Conservation (phyloP, 1,284 basidiomycete species). For the Paramarasmius palmivorus region DNA sequence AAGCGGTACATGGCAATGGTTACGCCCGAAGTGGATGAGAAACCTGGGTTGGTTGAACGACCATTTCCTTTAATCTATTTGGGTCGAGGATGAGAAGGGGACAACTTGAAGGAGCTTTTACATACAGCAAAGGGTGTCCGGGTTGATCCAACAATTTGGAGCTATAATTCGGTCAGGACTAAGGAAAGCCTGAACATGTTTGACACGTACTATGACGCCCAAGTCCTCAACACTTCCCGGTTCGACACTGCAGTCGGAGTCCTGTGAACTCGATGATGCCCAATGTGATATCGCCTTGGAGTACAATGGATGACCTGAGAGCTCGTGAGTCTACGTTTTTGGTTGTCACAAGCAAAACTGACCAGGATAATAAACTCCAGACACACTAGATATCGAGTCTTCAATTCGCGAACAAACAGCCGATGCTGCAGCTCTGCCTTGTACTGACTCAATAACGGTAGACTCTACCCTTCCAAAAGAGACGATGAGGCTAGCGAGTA, state of each 20-base stretch:
- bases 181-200: not conserved
- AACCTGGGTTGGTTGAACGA: constrained; percentile 48
- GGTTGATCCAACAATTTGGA: constrained; percentile 44
- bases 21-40: constrained; percentile 56
- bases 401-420: constrained; percentile 28
- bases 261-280: constrained; percentile 42
- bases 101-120: not conserved
- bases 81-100: not conserved
- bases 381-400: constrained; percentile 28
- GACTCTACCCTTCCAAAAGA: too few relatives aligned
- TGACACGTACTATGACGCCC: constrained; percentile 39
- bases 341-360: not conserved
- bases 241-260: constrained; percentile 49
- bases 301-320: constrained; percentile 28
- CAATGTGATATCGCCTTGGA: constrained; percentile 43
- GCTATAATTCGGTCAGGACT: constrained; percentile 22
- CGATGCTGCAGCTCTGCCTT: too few relatives aligned
- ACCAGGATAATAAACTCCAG: constrained; percentile 35
- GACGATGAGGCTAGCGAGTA: too few relatives aligned
- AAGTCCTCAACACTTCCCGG: constrained; percentile 50
- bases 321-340: not conserved
- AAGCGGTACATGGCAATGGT: constrained; percentile 57
- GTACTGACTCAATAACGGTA: too few relatives aligned
- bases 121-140: constrained; percentile 43
- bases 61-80: constrained; percentile 55